Base-by-base conservation (phyloP, 768 basidiomycete species). In the Serendipita vermifera region DNA sequence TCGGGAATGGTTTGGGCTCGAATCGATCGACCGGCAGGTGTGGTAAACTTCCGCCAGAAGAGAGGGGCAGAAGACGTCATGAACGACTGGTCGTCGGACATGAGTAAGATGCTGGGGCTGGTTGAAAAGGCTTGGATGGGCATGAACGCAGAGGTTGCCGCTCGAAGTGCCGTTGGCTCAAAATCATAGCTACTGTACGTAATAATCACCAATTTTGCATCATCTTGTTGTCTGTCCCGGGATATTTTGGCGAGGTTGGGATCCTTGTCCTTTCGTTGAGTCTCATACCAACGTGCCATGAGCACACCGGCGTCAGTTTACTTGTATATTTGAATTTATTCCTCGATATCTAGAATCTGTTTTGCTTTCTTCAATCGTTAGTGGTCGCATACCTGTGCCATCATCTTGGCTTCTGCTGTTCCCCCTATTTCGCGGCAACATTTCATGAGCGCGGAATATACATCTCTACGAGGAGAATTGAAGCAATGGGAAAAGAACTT, bases 61-160 rank as follows among this genome's bases (percentile, higher is more conserved):
- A 81, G 82, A 61, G 82, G 76, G 55, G 79, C 87, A 1, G 93
- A 97, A 65, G 91, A 96, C 63, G 84, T 91, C 3, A 85, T 99
- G 83, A 98, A 98, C 65, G 89, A 90, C 59, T 99, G 96, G 94
- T 93, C 90, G 69, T 87, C 83, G 20, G 93, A 98, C 65, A 90
- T 99, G 79, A 87, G 85, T 64, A 91, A 86, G 71, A 71, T 99
- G 64, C 75, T 99, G 59, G 79, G 85, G 15, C 70, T 96, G 38
- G 87, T 92, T 13, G 96, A 99, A 73, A 97, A 97, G 79, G 91
- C 90, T n/a, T 96, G 93, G 88, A 91, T 91, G 88, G 85, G 85
- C 33, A 83, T 91, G 78, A 90, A 90, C 61, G 87, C 88, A 32
- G 87, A 88, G 9, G 79, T 87, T 66, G 87, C 88, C 43, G 87